Conservation (phyloP, 768 basidiomycete species). For the Astraeus odoratus region DNA sequence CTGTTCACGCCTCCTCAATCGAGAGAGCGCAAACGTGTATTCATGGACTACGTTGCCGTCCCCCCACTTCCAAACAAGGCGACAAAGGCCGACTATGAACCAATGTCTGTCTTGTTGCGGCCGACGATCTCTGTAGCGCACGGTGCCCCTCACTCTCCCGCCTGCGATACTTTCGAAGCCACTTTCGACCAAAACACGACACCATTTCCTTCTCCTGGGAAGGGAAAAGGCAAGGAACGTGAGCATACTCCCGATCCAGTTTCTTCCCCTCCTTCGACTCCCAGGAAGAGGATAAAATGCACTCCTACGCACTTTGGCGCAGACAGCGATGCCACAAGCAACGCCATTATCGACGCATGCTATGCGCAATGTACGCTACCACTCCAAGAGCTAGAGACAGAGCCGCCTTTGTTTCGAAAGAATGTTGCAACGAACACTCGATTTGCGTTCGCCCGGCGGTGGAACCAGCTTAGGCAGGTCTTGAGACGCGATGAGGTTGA, state of each 20-base stretch:
- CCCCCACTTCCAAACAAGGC: constrained; percentile 18
- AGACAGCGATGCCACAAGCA: background rate
- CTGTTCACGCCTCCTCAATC: constrained; percentile 26
- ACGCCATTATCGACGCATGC: constrained; percentile 7
- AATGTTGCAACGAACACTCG: constrained; percentile 17
- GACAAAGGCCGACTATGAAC: constrained; percentile 15
- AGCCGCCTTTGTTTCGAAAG: constrained; percentile 11
- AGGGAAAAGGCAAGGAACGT: constrained; percentile 19
- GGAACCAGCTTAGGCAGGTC: constrained; percentile 10
- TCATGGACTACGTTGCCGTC: constrained; percentile 15
- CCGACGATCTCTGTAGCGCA: background rate
- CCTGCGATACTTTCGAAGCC: background rate
- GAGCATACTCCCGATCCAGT: background rate
- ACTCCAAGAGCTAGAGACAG: constrained; percentile 11
- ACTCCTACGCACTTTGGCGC: background rate
- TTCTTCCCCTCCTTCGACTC: background rate
- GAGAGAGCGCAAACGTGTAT: constrained; percentile 6
- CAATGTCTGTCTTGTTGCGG: background rate
- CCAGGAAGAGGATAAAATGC: background rate
- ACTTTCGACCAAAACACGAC: background rate
- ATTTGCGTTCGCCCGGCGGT: constrained; percentile 17
- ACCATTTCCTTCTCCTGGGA: background rate
- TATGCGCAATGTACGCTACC: constrained; percentile 9
- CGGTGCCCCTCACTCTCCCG: background rate
- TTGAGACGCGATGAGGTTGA: constrained; percentile 9